A percentile compares a stretch with the other conserved stretches of the same genome.
phyloP scores from a whole-genome alignment of 164 flowering plant genomes.

The Tetrastigma voinierianum region DNA sequence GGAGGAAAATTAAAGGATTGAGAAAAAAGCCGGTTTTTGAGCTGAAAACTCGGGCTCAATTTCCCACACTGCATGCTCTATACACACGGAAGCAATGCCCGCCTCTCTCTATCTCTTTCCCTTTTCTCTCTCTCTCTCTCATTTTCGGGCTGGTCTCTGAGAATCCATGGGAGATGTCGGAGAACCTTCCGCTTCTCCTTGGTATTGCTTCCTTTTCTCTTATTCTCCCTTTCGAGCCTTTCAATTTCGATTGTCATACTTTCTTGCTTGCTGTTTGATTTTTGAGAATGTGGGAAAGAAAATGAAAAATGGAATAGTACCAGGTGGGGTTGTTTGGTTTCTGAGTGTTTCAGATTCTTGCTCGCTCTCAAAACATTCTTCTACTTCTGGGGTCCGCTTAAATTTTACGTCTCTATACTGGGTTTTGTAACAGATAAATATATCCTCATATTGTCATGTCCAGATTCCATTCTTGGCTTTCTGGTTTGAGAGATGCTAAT shows the following conservation, averaged over 20 bases:
- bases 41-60: conserved; percentile 21
- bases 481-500: no score
- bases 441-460: no score
- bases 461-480: no score
- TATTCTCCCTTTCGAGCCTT: background rate
- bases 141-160: conserved; percentile 6
- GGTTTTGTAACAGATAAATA: no score
- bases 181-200: conserved; percentile 16
- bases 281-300: no score
- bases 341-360: no score
- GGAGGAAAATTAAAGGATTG: no score
- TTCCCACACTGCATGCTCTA: background rate
- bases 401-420: no score
- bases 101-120: conserved; percentile 15
- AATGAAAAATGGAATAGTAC: no score
- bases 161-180: conserved; percentile 22
- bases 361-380: no score
- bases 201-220: conserved; percentile 7
- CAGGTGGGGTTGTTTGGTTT: no score
- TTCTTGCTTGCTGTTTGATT: background rate
- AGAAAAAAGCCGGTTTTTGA: conserved; percentile 12
- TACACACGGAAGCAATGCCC: conserved; percentile 14
- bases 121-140: conserved; percentile 5
- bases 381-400: no score
- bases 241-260: background rate